A percentile compares a stretch with the other conserved stretches of the same genome.
Conservation (phyloP, 208 protist genomes). For the Angomonas deanei region DNA sequence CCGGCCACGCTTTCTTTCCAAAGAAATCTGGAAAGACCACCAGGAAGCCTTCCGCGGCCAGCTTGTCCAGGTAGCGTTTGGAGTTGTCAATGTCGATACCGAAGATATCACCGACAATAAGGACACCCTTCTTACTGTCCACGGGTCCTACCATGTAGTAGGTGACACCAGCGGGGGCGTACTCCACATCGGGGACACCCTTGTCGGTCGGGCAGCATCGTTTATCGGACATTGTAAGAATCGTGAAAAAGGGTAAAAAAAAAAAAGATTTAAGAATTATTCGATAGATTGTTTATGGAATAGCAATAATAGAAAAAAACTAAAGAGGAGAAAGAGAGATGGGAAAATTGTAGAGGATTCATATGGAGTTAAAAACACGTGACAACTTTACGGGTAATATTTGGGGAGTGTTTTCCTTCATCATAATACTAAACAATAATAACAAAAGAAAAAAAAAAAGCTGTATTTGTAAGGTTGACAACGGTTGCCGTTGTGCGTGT, state of each 20-base stretch:
- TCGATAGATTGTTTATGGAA: not conserved
- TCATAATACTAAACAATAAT: no score
- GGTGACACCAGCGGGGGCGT: conserved; percentile 19
- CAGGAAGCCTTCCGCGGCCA: conserved; percentile 39
- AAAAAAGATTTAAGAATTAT: no score
- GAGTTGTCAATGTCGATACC: conserved; percentile 33
- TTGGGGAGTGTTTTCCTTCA: no score
- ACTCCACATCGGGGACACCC: conserved; percentile 7
- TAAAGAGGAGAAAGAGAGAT: not conserved
- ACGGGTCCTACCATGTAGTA: conserved; percentile 40
- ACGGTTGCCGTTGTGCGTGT: no score
- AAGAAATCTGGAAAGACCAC: conserved; percentile 67
- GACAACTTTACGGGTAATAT: conserved; percentile 5
- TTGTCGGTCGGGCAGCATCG: conserved; percentile 48
- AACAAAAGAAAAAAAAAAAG: no score
- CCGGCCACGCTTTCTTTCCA: conserved; percentile 22
- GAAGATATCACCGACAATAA: conserved; percentile 57
- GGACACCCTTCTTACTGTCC: conserved; percentile 32
- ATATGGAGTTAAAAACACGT: not conserved
- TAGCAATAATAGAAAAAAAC: conserved; percentile 6
- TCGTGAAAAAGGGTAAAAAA: not conserved
- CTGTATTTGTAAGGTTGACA: no score
- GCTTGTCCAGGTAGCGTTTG: conserved; percentile 32
- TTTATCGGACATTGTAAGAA: conserved; percentile 7
- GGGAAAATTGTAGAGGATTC: not conserved